These are phyloP conservation scores for Colletotrichum sp. DNA, from an alignment of 2,329 filamentous ascomycete genomes.

Conservation along the genomic window DNA sequence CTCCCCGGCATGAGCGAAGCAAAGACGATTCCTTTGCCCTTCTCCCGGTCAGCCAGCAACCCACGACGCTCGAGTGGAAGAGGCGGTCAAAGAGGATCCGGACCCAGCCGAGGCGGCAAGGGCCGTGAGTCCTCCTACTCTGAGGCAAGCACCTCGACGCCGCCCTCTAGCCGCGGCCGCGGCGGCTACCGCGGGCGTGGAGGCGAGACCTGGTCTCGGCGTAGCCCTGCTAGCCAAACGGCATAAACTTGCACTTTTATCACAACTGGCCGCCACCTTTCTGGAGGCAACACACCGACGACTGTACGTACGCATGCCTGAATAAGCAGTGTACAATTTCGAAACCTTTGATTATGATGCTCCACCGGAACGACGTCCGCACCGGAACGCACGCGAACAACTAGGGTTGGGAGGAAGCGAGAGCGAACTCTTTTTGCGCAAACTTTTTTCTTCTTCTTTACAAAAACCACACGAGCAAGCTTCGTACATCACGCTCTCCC, in stretches of 20 bases:
- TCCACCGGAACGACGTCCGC: not conserved
- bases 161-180: slow-evolving; percentile 37
- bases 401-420: not conserved
- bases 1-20: slow-evolving; percentile 46
- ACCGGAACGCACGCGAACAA: not conserved
- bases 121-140: slow-evolving; percentile 19
- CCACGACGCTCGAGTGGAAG: slow-evolving; percentile 29
- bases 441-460: slow-evolving; percentile 1
- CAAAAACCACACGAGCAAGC: not conserved
- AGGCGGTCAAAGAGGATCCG: slow-evolving; percentile 20
- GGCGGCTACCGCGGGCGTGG: slow-evolving; percentile 44
- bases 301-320: not conserved
- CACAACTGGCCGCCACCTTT: not conserved
- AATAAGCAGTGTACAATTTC: not conserved
- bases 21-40: slow-evolving; percentile 43
- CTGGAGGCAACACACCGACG: not conserved
- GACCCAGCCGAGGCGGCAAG: slow-evolving; percentile 24
- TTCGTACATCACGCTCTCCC: not conserved
- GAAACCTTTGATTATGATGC: not conserved
- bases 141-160: slow-evolving; percentile 16
- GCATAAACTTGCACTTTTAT: not conserved
- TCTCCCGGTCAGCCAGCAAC: slow-evolving; percentile 34
- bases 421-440: not conserved
- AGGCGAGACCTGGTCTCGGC: slow-evolving; percentile 47
- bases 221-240: slow-evolving; percentile 12